Percentiles rank a stretch among this genome's conserved stretches.
phyloP scores from a whole-genome alignment of 768 basidiomycete genomes.

The Boletus rubropictus region DNA sequence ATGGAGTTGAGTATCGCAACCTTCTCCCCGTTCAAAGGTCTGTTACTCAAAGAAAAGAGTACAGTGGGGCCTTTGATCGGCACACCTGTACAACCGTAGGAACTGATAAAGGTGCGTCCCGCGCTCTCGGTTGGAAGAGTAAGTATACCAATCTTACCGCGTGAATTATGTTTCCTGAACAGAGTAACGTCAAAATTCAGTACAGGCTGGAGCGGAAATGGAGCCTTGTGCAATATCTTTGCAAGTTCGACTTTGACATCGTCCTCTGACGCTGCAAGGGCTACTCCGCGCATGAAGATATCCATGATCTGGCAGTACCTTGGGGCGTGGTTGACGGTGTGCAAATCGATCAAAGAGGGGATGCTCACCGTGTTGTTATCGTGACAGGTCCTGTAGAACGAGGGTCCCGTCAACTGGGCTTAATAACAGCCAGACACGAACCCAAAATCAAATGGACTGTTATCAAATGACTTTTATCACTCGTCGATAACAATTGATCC shows the following conservation, averaged over 20 bases:
- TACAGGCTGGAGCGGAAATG: slow-evolving; percentile 23
- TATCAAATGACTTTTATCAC: neutral
- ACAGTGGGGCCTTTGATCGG: slow-evolving; percentile 22
- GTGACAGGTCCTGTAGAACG: slow-evolving; percentile 5
- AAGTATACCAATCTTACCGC: slow-evolving; percentile 29
- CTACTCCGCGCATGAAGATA: slow-evolving; percentile 31
- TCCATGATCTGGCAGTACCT: slow-evolving; percentile 27
- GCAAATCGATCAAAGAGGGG: neutral
- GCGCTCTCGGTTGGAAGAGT: slow-evolving; percentile 22
- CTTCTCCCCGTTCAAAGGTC: slow-evolving; percentile 18
- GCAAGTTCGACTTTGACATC: slow-evolving; percentile 32
- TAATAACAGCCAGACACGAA: slow-evolving; percentile 11
- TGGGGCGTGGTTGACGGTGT: neutral
- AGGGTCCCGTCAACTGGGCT: slow-evolving; percentile 1
- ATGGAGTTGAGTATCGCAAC: slow-evolving; percentile 22
- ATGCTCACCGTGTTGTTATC: slow-evolving; percentile 18
- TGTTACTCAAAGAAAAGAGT: slow-evolving; percentile 18
- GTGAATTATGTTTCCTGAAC: slow-evolving; percentile 19
- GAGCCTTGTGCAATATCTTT: slow-evolving; percentile 30
- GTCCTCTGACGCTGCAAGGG: slow-evolving; percentile 24
- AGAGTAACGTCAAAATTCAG: slow-evolving; percentile 34
- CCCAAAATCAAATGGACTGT: neutral
- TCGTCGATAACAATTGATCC: slow-evolving; percentile 18
- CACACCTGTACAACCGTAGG: slow-evolving; percentile 26
- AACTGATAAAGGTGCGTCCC: slow-evolving; percentile 23